A percentile compares a stretch with the other conserved stretches of the same genome.
phyloP scores from a whole-genome alignment of 768 basidiomycete species.

The Collybia nuda region DNA sequence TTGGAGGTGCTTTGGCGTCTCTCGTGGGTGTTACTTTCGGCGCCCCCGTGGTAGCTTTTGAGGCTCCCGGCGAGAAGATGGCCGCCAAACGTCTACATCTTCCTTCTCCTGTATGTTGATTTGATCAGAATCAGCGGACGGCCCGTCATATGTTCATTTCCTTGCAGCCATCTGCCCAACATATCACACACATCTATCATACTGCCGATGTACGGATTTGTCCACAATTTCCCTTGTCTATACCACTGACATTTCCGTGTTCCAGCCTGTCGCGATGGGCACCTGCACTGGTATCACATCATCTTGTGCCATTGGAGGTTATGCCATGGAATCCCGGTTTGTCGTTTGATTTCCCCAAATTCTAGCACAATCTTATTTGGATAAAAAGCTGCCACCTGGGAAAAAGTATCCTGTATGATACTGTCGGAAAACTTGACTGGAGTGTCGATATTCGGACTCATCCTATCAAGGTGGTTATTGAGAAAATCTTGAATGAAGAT shows the following conservation, averaged over 20 bases:
- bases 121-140: not conserved
- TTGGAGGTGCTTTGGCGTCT: conserved; percentile 85
- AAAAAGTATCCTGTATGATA: conserved; percentile 80
- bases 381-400: conserved; percentile 79
- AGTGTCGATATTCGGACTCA: conserved; percentile 73
- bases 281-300: conserved; percentile 71
- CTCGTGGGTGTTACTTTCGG: conserved; percentile 90
- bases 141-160: not conserved
- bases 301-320: conserved; percentile 58
- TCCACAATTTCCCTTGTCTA: not conserved
- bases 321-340: conserved; percentile 75
- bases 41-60: conserved; percentile 88
- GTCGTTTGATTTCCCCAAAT: conserved; percentile 5
- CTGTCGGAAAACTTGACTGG: conserved; percentile 81
- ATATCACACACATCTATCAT: conserved; percentile 88
- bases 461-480: conserved; percentile 66
- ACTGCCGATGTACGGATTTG: conserved; percentile 67
- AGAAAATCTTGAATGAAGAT: conserved; percentile 39
- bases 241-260: conserved; percentile 3
- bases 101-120: conserved; percentile 68
- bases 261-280: conserved; percentile 83
- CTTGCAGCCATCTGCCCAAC: conserved; percentile 62
- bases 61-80: conserved; percentile 73
- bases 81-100: conserved; percentile 83
- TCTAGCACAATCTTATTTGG: not conserved